phyloP scores from a whole-genome alignment of 2,329 filamentous ascomycete genomes.

The Lecanosticta acicola region DNA sequence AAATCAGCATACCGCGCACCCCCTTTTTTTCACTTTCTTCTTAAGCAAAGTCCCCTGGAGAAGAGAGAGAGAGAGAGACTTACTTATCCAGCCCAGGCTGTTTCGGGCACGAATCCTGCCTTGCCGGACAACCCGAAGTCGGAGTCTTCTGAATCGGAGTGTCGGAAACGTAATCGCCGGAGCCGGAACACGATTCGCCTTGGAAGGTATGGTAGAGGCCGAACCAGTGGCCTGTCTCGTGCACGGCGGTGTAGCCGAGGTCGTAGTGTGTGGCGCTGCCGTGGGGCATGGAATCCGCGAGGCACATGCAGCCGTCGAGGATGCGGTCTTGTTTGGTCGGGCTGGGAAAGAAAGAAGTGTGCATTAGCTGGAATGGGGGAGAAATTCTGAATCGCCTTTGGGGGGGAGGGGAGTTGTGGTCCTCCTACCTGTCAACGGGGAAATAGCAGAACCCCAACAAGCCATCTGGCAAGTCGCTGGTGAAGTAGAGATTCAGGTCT shows the following conservation, averaged over 20 bases:
- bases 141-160: conserved; percentile 35
- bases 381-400: too few relatives aligned
- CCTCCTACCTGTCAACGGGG: conserved; percentile 8
- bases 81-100: conserved; percentile 37
- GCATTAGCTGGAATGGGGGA: too few relatives aligned
- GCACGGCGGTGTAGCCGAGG: conserved; percentile 39
- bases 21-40: too few relatives aligned
- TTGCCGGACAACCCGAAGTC: conserved; percentile 47
- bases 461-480: conserved; percentile 42
- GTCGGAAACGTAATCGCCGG: conserved; percentile 41
- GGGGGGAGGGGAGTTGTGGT: too few relatives aligned
- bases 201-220: conserved; percentile 43
- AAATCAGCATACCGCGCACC: too few relatives aligned
- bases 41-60: too few relatives aligned
- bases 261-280: conserved; percentile 44
- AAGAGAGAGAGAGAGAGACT: not conserved
- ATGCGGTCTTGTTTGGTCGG: conserved; percentile 37
- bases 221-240: conserved; percentile 43
- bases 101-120: conserved; percentile 45
- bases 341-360: too few relatives aligned
- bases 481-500: conserved; percentile 54
- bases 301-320: conserved; percentile 52
- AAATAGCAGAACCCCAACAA: conserved; percentile 27
- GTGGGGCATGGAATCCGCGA: conserved; percentile 49
- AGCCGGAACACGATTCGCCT: conserved; percentile 36